Evolutionary conservation across 257 asterid species (phyloP).

Genomic region (Solanum habrochaites): DNA sequence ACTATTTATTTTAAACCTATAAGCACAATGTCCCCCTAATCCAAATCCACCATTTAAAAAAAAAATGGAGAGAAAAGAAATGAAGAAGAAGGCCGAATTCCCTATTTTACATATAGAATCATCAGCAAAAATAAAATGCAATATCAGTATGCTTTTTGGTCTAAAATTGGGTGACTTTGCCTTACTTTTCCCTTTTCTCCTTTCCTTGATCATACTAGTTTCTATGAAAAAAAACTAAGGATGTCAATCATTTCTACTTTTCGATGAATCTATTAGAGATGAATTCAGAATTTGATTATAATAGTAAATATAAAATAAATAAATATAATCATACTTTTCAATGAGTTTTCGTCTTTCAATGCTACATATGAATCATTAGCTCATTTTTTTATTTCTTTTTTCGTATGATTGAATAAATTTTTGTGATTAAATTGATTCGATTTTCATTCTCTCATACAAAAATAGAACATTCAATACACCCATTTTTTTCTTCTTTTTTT

Average conservation of each 20-base stretch:
- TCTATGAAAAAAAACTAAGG: background rate
- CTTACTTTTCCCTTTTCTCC: background rate
- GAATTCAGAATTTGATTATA: background rate
- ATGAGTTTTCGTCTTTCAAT: background rate
- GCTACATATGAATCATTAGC: background rate
- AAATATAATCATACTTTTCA: background rate
- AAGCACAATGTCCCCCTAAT: too few species aligned
- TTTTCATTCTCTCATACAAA: background rate
- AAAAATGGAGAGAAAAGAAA: too few species aligned
- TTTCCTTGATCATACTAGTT: background rate
- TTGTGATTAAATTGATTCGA: background rate
- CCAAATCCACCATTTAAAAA: too few species aligned
- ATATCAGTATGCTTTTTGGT: background rate
- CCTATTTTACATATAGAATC: background rate
- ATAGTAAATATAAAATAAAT: background rate
- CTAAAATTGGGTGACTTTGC: background rate
- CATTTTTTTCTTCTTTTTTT: too few species aligned
- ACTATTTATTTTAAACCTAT: too few species aligned
- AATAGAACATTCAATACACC: background rate
- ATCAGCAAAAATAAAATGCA: constrained; percentile 9
- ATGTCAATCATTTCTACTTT: background rate
- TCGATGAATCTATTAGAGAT: background rate
- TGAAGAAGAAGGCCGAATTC: too few species aligned
- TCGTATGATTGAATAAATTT: too few species aligned
- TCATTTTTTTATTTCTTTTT: background rate